These are phyloP conservation scores for Harrya chromipes DNA, from an alignment of 768 basidiomycete species.

Conservation along the genomic window DNA sequence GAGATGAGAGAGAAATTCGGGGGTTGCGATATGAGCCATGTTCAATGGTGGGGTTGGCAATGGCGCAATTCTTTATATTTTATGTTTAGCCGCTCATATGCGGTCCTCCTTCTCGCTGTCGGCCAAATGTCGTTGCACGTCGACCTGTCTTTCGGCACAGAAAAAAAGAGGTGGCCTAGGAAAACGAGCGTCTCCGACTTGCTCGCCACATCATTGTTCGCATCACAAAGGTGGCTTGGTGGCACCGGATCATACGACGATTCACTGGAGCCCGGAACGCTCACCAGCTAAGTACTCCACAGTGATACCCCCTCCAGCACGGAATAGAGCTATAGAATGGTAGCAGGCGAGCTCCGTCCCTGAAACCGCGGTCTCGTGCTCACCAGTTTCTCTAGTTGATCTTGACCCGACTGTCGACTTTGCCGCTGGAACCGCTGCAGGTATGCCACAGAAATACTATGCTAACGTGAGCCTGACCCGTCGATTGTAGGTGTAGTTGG, in stretches of 20 bases:
- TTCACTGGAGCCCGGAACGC: neutral
- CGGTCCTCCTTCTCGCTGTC: too few relatives aligned
- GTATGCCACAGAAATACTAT: conserved; percentile 21
- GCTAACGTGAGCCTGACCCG: neutral
- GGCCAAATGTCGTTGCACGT: neutral
- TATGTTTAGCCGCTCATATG: too few relatives aligned
- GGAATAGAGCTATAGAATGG: conserved; percentile 11
- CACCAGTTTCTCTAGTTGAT: conserved; percentile 13
- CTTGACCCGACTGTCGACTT: conserved; percentile 73
- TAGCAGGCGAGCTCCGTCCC: conserved; percentile 15
- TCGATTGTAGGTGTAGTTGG: conserved; percentile 50
- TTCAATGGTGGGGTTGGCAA: too few relatives aligned
- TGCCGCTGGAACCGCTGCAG: conserved; percentile 70
- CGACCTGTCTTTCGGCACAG: neutral
- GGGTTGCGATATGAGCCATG: conserved; percentile 34
- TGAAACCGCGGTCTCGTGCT: conserved; percentile 1
- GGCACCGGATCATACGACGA: neutral
- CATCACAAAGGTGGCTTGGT: neutral
- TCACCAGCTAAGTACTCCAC: too few relatives aligned
- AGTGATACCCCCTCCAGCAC: neutral
- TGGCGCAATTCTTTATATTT: too few relatives aligned
- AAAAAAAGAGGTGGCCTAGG: too few relatives aligned
- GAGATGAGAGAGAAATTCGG: conserved; percentile 42
- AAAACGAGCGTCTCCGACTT: too few relatives aligned
- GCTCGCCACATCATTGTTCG: too few relatives aligned